These are phyloP conservation scores for Calonectria fujianensis DNA, from an alignment of 2,329 filamentous ascomycete species.

Conservation along the genomic window DNA sequence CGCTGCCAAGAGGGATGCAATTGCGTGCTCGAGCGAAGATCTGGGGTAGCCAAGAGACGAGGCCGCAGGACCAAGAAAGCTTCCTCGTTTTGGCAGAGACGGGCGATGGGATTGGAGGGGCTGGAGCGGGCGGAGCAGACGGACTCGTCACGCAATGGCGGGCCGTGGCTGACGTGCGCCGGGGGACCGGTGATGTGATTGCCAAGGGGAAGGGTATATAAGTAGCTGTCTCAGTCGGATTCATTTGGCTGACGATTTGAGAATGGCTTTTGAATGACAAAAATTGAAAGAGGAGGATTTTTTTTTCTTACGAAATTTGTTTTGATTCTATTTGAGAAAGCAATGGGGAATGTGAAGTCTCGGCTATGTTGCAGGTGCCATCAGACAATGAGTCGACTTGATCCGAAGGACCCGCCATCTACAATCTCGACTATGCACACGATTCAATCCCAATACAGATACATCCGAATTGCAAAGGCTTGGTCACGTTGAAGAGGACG, in stretches of 20 bases:
- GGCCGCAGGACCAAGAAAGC: not conserved
- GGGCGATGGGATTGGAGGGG: not conserved
- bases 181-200: slow-evolving; percentile 16
- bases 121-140: not conserved
- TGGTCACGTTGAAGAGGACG: not conserved
- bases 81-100: slow-evolving; percentile 13
- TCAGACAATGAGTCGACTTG: not conserved
- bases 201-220: not conserved
- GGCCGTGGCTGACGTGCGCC: slow-evolving; percentile 38
- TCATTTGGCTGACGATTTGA: not conserved
- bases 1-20: slow-evolving; percentile 1
- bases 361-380: not conserved
- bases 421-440: not conserved
- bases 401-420: not conserved
- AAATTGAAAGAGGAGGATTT: not conserved
- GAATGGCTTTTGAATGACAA: not conserved
- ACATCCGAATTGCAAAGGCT: not conserved
- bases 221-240: not conserved
- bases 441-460: no score
- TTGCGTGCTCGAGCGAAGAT: slow-evolving; percentile 7
- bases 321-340: not conserved
- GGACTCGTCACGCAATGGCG: slow-evolving; percentile 28
- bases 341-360: not conserved
- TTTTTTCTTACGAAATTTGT: not conserved
- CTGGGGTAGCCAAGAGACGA: not conserved